phyloP scores from a whole-genome alignment of 2,329 filamentous ascomycete genomes.

The Grosmannia penicillata region DNA sequence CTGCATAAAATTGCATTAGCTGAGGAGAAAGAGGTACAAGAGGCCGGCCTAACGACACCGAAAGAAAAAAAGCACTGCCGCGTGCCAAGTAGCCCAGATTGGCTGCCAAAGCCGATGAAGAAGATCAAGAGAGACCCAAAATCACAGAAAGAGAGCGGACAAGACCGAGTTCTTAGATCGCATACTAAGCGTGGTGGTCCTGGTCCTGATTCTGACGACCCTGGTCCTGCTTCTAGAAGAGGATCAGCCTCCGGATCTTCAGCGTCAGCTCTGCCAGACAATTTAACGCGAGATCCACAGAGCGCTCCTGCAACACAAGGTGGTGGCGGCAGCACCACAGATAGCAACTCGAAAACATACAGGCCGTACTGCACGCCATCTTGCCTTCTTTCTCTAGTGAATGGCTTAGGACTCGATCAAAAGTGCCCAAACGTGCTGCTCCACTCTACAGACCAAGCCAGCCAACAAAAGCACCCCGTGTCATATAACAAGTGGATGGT shows the following conservation, averaged over 20 bases:
- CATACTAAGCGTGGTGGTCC: neutral
- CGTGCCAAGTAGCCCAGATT: conserved; percentile 3
- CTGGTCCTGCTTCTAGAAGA: neutral
- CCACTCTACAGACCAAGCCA: neutral
- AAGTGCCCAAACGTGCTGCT: conserved; percentile 5
- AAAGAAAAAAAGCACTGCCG: conserved; percentile 1
- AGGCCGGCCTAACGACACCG: neutral
- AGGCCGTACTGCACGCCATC: conserved; percentile 3
- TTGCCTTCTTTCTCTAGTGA: conserved; percentile 5
- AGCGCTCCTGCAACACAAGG: neutral
- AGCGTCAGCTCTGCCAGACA: neutral
- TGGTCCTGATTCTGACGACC: neutral
- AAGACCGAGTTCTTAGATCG: neutral
- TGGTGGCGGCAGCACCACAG: neutral
- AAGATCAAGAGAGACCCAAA: neutral
- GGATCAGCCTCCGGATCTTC: neutral
- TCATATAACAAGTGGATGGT: neutral
- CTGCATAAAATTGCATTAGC: neutral
- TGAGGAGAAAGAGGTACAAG: neutral
- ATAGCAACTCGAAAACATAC: neutral
- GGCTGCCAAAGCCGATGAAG: conserved; percentile 1
- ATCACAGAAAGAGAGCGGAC: neutral
- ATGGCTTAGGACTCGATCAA: neutral
- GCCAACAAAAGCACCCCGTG: conserved; percentile 1
- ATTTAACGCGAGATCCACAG: neutral